Evolutionary conservation across 1,284 basidiomycete genomes (phyloP), one percentile per base, ranked within the genome.

Genomic region (Austroboletus niveus): DNA sequence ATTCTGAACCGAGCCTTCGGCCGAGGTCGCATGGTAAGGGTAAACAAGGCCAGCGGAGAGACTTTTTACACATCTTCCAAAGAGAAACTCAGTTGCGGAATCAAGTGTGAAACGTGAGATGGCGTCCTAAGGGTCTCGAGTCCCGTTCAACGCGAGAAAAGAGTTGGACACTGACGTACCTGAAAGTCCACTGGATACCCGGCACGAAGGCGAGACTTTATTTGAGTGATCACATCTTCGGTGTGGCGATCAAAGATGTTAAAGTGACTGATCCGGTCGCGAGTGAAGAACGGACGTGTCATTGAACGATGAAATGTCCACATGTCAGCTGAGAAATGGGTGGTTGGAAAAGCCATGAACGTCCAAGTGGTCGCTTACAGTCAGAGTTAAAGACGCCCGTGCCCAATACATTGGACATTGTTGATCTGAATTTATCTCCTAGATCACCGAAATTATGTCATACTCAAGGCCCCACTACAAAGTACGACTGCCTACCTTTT

Each of bases 351-450:
- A 8, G 27, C 27, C 27, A 29, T 6, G 8, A 29, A 8, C 27
- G 27, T 29, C 27, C 27, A 20, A 1, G 22, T 12, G n/a, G 52
- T 51, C 36, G 30, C 58, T 40, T 51, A 59, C 75, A 75, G 48
- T 76, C 75, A n/a, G 72, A 72, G 51, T 77, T 78, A 57, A 79
- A 79, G 14, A 78, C 73, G 0, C 75, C 75, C 6, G 68, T 68
- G 3, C 75, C 75, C 38, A 76, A 59, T 5, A 76, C 59, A 17
- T 53, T 66, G 15, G 52, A 45, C 63, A 69, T 62, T 11, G 51
- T 51, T 24, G 45, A 47, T 48, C 56, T 60, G 49, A 70, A 66
- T 20, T 43, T 53, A 32, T 61, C 42, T 36, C 70, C 70, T 69
- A 15, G n/a, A 57, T 54, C 7, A 58, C 29, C 8, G 8, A 14